These are phyloP conservation scores for Fusarium torreyae DNA, from an alignment of 2,329 filamentous ascomycete species.

Conservation along the genomic window DNA sequence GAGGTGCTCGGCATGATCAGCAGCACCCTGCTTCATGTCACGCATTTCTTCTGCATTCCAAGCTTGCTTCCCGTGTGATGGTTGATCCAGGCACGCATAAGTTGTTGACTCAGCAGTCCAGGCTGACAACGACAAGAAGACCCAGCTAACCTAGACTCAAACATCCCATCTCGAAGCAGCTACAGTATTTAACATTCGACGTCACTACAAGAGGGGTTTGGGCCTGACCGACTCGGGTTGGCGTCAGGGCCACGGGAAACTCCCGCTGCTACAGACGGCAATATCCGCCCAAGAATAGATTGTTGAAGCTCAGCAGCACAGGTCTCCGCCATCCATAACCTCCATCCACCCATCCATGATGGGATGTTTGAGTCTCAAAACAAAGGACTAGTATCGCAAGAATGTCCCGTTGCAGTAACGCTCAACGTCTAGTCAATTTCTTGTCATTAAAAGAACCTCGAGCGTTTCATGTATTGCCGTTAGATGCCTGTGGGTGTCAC, in stretches of 20 bases:
- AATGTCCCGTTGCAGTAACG: slow-evolving; percentile 1
- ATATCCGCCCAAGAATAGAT: slow-evolving; percentile 18
- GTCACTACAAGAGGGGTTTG: slow-evolving; percentile 18
- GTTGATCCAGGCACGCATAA: slow-evolving; percentile 17
- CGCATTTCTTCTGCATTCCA: slow-evolving; percentile 36
- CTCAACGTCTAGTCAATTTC: neutral
- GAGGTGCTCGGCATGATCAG: slow-evolving; percentile 40
- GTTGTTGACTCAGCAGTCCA: slow-evolving; percentile 23
- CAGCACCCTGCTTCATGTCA: slow-evolving; percentile 40
- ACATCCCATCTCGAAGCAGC: neutral
- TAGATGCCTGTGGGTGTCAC: neutral
- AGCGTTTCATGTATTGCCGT: neutral
- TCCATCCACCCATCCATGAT: no score
- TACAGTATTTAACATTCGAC: slow-evolving; percentile 6
- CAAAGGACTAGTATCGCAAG: slow-evolving; percentile 7
- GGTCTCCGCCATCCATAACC: neutral
- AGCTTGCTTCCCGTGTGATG: slow-evolving; percentile 22
- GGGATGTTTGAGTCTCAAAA: neutral
- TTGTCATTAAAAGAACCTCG: neutral
- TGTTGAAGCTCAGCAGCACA: neutral
- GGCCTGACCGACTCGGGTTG: slow-evolving; percentile 6
- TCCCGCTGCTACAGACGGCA: slow-evolving; percentile 33
- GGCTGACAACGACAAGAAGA: neutral
- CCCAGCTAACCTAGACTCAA: slow-evolving; percentile 19
- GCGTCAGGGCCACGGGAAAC: slow-evolving; percentile 28